Percentiles rank a stretch among this genome's conserved stretches.
Evolutionary conservation across 2,329 filamentous ascomycete genomes (phyloP).

Genomic region (Aspergillus ustus): DNA sequence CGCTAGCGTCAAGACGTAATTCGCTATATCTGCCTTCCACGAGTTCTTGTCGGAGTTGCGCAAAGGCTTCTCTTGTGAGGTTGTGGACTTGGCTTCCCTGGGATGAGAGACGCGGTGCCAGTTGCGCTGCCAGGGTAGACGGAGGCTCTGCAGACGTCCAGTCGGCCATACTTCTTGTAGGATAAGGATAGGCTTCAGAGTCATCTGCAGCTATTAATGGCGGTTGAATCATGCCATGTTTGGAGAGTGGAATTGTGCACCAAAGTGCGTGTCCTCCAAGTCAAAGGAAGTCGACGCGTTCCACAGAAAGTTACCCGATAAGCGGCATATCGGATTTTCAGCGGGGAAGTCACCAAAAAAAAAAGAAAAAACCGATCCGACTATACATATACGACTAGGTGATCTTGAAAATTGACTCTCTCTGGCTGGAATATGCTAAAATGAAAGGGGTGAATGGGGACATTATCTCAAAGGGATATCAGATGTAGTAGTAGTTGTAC

Average conservation of each 20-base stretch:
- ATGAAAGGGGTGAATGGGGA: no score
- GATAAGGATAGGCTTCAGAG: conserved; percentile 21
- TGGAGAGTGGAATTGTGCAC: background rate
- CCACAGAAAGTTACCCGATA: background rate
- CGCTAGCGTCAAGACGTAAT: conserved; percentile 63
- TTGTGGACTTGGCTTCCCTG: conserved; percentile 64
- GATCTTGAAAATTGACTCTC: no score
- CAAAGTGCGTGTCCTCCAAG: background rate
- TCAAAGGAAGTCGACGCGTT: background rate
- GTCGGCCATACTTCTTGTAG: conserved; percentile 24
- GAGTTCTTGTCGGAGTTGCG: conserved; percentile 71
- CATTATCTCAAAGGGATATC: no score
- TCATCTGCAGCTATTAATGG: conserved; percentile 33
- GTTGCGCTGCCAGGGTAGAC: conserved; percentile 84
- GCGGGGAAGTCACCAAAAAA: background rate
- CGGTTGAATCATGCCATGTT: conserved; percentile 21
- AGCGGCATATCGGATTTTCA: background rate
- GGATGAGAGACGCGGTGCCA: conserved; percentile 78
- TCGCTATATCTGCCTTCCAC: conserved; percentile 52
- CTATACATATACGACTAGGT: no score
- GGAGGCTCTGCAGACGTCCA: conserved; percentile 51
- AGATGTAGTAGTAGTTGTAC: no score
- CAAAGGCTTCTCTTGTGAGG: conserved; percentile 74
- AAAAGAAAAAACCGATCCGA: no score
- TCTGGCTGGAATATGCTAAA: no score